Evolutionary conservation across 2,329 filamentous ascomycete species (phyloP), one percentile per base, ranked within the genome.

Genomic region (Mycocentrospora acerina): DNA sequence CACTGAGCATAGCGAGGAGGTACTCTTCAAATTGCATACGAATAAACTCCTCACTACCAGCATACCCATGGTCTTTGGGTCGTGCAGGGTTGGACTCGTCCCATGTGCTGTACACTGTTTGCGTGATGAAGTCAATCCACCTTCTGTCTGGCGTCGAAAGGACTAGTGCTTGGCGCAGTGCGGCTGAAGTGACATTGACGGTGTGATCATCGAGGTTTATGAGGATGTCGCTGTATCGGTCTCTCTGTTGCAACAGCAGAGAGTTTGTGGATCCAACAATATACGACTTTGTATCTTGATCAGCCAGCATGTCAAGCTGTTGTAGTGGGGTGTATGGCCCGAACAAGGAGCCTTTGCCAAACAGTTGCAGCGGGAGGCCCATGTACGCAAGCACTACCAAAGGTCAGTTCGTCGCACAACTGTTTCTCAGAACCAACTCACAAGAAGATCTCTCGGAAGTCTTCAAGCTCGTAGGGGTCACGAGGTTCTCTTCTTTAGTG

Each of bases 221-320:
- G 44, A 98, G 77, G 24, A 97, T 89, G 60, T 98, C 93, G 66
- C 90, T 95, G 66, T 98, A 97, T 29, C 90, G 83, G 63, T 98
- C 91, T 66, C 84, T 94, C 65, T 98, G 93, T 59, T 96, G 90
- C 9, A 98, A 73, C 24, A 98, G 77, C 16, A 98, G 76, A 5
- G 90, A 95, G 66, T 98, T 98, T 25, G 93, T 98, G 52, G 90
- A 96, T 48, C 93, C 93, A 40, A 98, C 90, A 37, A 98, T 86
- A 59, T 97, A 98, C 2, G 91, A 96, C 71, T 95, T 97, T 14
- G 93, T 97, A 28, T 89, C 88, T 55, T 89, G 83, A 68, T 97
- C 91, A 35, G 91, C 91, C 27, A 98, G 79, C 54, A 96, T 79
- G 65, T 98, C 91, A 40, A 98, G 82, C 69, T 96, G 90, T 68